Base-by-base conservation (phyloP, 2,329 filamentous ascomycete species). In the Neofusicoccum ribis region DNA sequence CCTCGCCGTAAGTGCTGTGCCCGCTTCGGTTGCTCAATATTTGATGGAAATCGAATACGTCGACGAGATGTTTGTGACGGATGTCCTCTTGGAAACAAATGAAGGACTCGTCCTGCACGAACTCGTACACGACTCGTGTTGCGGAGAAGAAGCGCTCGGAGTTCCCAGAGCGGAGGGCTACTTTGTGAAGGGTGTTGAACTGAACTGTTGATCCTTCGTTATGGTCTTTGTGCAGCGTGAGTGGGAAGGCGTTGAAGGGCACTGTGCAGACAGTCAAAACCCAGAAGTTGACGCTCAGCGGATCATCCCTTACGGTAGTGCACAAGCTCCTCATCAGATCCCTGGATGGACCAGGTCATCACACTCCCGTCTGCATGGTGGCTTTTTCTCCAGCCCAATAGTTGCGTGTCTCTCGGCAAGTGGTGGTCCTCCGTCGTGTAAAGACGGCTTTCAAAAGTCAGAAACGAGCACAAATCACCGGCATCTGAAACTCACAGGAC, bases 81-180 rank as follows among this genome's bases (percentile, higher is more conserved):
- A 60, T 60, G 17, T 60, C 56, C 12, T 60, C 56, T 44, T 60
- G 56, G n/a, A 60, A 60, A n/a, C 39, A 34, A 12, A 60, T 60
- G 17, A 60, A 60, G 7, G 41, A 15, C 27, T 60, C 41, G 31
- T 60, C 31, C 11, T 60, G 56, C 15, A 60, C 41, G 41, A 60
- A 60, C 12, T 60, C 43, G 43, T 60, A 60, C 11, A 60, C 56
- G 14, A 60, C 56, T 3, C 56, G 56, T 5, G 56, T 60, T 20
- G 56, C 17, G 12, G 56, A 60, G 12, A 47, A 46, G 41, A 60
- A 60, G 15, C 43, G 56, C 15, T 60, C 56, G 11, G 41, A 47
- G 39, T 23, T 47, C 6, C 31, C 43, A n/a, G 56, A 60, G 3
- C 43, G 36, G n/a, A 60, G 41, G 5, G 56, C 56, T 8, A 60